phyloP scores from a whole-genome alignment of 1,284 basidiomycete genomes.

The Laetiporus sulphureus region DNA sequence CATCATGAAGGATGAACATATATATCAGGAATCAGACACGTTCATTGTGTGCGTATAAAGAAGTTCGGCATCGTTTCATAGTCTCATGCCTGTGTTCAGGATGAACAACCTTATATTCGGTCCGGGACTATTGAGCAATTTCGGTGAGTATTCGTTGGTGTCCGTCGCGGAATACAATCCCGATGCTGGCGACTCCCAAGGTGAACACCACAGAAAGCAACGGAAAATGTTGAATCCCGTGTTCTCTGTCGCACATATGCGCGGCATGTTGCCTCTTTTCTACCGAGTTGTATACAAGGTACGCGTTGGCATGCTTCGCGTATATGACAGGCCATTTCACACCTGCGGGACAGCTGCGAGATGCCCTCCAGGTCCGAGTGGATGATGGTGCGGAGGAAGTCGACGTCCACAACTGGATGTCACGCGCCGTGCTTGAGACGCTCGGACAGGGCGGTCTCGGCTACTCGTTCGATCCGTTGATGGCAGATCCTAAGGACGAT shows the following conservation, averaged over 20 bases:
- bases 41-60: conserved; percentile 25
- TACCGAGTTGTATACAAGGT: conserved; percentile 11
- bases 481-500: conserved; percentile 13
- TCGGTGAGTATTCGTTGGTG: background rate
- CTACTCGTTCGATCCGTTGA: conserved; percentile 15
- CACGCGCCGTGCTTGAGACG: conserved; percentile 15
- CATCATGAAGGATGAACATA: conserved; percentile 10
- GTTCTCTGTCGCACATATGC: conserved; percentile 15
- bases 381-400: conserved; percentile 8
- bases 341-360: conserved; percentile 11
- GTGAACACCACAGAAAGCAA: conserved; percentile 16
- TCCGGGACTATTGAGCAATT: background rate
- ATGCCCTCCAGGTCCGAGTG: conserved; percentile 9
- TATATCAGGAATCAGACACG: conserved; percentile 10
- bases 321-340: background rate
- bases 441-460: conserved; percentile 15
- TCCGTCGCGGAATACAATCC: background rate
- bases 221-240: conserved; percentile 18
- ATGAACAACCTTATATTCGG: conserved; percentile 1
- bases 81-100: background rate
- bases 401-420: conserved; percentile 16
- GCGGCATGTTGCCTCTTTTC: conserved; percentile 4
- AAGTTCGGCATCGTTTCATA: background rate
- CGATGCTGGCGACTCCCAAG: conserved; percentile 7
- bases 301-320: conserved; percentile 7